These are phyloP conservation scores for Russula compacta DNA, from an alignment of 768 basidiomycete genomes.

Conservation along the genomic window DNA sequence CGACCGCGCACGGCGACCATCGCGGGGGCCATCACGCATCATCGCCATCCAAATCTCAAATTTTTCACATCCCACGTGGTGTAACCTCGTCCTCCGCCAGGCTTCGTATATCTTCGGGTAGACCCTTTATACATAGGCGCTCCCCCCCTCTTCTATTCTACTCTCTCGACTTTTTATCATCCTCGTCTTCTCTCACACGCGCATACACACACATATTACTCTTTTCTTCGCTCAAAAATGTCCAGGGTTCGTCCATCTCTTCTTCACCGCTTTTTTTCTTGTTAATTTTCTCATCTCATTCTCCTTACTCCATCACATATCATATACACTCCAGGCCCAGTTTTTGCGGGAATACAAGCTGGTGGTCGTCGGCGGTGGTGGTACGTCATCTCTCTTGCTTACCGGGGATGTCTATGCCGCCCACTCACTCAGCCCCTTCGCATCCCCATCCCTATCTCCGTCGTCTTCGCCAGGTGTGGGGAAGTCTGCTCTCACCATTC, in stretches of 20 bases:
- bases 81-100: no score
- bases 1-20: no score
- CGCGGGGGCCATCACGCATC: neutral
- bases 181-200: neutral
- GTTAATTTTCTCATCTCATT: neutral
- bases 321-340: constrained; percentile 46
- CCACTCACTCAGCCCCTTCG: neutral
- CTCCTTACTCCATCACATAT: no score
- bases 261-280: neutral
- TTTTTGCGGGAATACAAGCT: constrained; percentile 97
- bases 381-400: constrained; percentile 33
- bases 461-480: constrained; percentile 41
- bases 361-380: constrained; percentile 97
- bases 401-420: neutral
- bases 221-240: constrained; percentile 20
- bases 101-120: neutral
- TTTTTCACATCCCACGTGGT: no score
- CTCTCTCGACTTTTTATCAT: neutral
- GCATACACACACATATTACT: neutral
- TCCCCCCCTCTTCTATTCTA: neutral
- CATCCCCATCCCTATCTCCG: no score
- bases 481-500: constrained; percentile 92
- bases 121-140: neutral
- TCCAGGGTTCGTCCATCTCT: constrained; percentile 25
- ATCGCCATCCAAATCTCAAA: neutral